These are phyloP conservation scores for Huntiella omanensis DNA, from an alignment of 2,329 filamentous ascomycete genomes.

Conservation along the genomic window DNA sequence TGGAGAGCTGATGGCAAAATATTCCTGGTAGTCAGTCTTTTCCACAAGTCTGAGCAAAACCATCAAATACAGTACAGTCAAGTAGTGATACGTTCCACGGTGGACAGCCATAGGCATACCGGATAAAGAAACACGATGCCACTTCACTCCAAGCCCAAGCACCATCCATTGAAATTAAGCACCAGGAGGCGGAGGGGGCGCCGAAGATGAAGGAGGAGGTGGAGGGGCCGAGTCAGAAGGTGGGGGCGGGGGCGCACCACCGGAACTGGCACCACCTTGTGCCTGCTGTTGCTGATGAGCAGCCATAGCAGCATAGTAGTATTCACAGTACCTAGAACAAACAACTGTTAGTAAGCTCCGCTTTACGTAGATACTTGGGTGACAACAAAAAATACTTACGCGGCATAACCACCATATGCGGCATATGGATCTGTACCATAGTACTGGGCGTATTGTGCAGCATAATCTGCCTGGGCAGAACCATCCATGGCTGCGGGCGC, in stretches of 20 bases:
- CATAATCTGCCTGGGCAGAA: constrained; percentile 36
- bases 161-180: not conserved
- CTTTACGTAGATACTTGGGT: not conserved
- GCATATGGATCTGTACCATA: constrained; percentile 73
- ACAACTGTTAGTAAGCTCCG: constrained; percentile 13
- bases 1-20: no score
- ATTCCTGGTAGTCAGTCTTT: no score
- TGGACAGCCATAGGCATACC: no score
- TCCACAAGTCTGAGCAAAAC: no score
- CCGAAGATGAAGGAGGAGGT: constrained; percentile 19
- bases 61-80: no score
- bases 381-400: constrained; percentile 26
- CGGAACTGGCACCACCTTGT: constrained; percentile 24
- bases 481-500: constrained; percentile 12
- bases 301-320: constrained; percentile 35
- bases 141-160: no score
- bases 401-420: constrained; percentile 73
- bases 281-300: constrained; percentile 28
- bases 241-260: constrained; percentile 45
- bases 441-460: constrained; percentile 68
- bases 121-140: no score
- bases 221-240: constrained; percentile 37
- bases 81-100: no score
- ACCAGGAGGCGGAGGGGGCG: constrained; percentile 26
- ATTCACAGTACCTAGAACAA: constrained; percentile 20